Evolutionary conservation across 805 yeast species (phyloP).

Genomic region (Candida rishiriensis): DNA sequence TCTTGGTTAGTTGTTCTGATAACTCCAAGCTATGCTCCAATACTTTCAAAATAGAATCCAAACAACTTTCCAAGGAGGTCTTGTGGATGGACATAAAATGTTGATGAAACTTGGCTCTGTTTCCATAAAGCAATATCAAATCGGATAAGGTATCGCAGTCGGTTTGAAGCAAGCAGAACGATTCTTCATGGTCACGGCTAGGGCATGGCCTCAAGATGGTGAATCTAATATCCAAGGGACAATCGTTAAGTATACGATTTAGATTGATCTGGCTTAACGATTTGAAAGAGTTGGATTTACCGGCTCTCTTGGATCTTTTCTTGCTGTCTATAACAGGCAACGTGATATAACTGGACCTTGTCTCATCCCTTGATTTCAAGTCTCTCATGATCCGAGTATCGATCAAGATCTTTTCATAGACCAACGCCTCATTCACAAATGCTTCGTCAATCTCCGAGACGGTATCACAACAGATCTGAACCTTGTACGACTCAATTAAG

Average conservation of each 20-base stretch:
- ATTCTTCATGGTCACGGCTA: constrained; percentile 16
- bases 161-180: constrained; percentile 24
- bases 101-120: constrained; percentile 47
- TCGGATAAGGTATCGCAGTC: constrained; percentile 39
- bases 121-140: constrained; percentile 43
- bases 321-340: constrained; percentile 27
- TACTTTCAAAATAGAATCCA: constrained; percentile 35
- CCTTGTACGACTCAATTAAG: constrained; percentile 48
- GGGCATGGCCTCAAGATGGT: constrained; percentile 27
- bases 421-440: constrained; percentile 38
- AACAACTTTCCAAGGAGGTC: constrained; percentile 33
- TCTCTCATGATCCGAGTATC: constrained; percentile 24
- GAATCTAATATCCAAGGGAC: constrained; percentile 28
- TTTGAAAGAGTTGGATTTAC: constrained; percentile 12
- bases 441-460: constrained; percentile 36
- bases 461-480: constrained; percentile 38
- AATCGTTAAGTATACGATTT: constrained; percentile 20
- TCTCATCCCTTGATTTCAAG: constrained; percentile 14
- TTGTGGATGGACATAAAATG: constrained; percentile 40
- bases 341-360: constrained; percentile 22
- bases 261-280: constrained; percentile 17
- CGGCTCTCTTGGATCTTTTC: constrained; percentile 8
- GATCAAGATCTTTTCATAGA: constrained; percentile 31
- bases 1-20: constrained; percentile 29
- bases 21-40: constrained; percentile 34